Conservation (phyloP, 805 yeast genomes). For the Saccharomyces kudriavzevii region DNA sequence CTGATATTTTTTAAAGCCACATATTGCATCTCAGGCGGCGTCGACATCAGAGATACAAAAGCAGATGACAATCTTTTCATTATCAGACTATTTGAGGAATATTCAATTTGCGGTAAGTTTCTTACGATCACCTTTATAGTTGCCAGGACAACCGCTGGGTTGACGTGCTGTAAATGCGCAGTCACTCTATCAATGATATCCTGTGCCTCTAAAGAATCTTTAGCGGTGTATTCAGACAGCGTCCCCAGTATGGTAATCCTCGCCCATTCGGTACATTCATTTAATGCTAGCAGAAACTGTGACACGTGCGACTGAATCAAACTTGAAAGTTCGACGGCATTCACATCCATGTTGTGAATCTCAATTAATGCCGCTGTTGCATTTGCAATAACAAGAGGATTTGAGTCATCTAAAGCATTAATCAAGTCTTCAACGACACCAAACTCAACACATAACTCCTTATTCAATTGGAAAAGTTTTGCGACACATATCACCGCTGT, state of each 20-base stretch:
- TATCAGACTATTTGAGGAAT: constrained; percentile 23
- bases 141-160: constrained; percentile 86
- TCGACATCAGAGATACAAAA: constrained; percentile 74
- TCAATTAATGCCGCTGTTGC: constrained; percentile 81
- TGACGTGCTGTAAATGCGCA: constrained; percentile 94
- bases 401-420: constrained; percentile 67
- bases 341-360: constrained; percentile 60
- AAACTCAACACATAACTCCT: constrained; percentile 72
- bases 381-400: constrained; percentile 97
- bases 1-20: constrained; percentile 88
- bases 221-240: constrained; percentile 59
- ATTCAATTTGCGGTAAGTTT: constrained; percentile 46
- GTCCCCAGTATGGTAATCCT: constrained; percentile 82
- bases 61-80: constrained; percentile 76
- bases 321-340: constrained; percentile 37
- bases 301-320: constrained; percentile 36
- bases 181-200: constrained; percentile 82
- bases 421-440: constrained; percentile 71
- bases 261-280: constrained; percentile 99
- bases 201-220: constrained; percentile 56
- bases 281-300: constrained; percentile 71
- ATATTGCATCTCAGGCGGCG: constrained; percentile 91
- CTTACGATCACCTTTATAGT: constrained; percentile 73
- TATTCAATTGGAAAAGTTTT: constrained; percentile 79
- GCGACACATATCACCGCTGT: constrained; percentile 98